Evolutionary conservation across 1,139 yeast species (phyloP).

Genomic region (Citeromyces hawaiiensis): DNA sequence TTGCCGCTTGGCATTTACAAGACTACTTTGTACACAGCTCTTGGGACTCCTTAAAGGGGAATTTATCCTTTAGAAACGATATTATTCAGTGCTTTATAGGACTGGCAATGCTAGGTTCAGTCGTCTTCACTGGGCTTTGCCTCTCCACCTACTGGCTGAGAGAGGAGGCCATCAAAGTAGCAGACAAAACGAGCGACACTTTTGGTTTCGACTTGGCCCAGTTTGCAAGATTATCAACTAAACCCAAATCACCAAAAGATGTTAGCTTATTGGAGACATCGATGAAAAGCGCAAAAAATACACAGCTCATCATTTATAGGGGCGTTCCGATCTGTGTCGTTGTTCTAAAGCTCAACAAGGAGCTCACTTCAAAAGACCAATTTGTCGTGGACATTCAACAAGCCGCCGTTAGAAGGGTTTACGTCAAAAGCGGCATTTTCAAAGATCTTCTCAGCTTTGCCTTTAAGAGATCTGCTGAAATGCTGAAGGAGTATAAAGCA

Average conservation of each 20-base stretch:
- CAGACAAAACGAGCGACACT: slow-evolving; percentile 27
- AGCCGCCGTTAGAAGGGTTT: slow-evolving; percentile 53
- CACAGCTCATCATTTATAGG: slow-evolving; percentile 46
- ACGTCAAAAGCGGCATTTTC: slow-evolving; percentile 46
- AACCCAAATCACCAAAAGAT: slow-evolving; percentile 12
- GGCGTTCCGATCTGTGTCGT: slow-evolving; percentile 55
- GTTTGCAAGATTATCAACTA: slow-evolving; percentile 22
- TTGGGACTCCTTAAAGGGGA: slow-evolving; percentile 17
- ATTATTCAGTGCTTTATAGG: slow-evolving; percentile 14
- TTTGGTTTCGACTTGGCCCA: slow-evolving; percentile 42
- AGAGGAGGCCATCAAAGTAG: slow-evolving; percentile 33
- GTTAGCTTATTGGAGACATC: slow-evolving; percentile 14
- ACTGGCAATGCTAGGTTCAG: slow-evolving; percentile 11
- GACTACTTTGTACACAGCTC: slow-evolving; percentile 17
- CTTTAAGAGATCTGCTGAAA: slow-evolving; percentile 29
- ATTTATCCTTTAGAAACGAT: slow-evolving; percentile 21
- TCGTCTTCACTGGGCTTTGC: slow-evolving; percentile 16
- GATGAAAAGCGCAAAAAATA: slow-evolving; percentile 26
- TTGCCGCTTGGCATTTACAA: slow-evolving; percentile 18
- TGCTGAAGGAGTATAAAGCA: slow-evolving; percentile 15
- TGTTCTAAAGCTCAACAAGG: slow-evolving; percentile 6
- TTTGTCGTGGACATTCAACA: slow-evolving; percentile 39
- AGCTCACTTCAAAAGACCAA: slow-evolving; percentile 8
- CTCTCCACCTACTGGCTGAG: slow-evolving; percentile 22
- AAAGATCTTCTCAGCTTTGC: slow-evolving; percentile 52